These are phyloP conservation scores for Aspergillus niger DNA, from an alignment of 2,329 filamentous ascomycete species.

Conservation along the genomic window DNA sequence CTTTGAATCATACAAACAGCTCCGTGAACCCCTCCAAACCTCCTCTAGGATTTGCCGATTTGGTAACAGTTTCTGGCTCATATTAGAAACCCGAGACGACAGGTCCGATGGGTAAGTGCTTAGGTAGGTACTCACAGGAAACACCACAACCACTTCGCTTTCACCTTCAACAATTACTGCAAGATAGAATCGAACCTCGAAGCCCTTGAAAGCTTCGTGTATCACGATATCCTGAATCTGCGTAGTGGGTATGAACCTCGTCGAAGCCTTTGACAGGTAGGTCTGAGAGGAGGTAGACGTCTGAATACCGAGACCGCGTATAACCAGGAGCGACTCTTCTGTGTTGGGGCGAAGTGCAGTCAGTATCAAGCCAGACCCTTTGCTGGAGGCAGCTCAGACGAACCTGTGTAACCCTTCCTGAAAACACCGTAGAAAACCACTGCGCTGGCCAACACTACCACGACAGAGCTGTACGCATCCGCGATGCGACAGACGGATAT, in stretches of 20 bases:
- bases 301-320: slow-evolving; percentile 88
- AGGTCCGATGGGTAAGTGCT: background rate
- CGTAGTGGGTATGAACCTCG: slow-evolving; percentile 84
- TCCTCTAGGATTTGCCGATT: slow-evolving; percentile 73
- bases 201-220: slow-evolving; percentile 90
- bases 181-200: slow-evolving; percentile 87
- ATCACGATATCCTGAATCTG: slow-evolving; percentile 92
- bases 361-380: background rate
- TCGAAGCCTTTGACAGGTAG: slow-evolving; percentile 64
- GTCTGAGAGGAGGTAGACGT: slow-evolving; percentile 71
- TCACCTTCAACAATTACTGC: slow-evolving; percentile 89
- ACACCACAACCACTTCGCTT: slow-evolving; percentile 88
- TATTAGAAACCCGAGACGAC: slow-evolving; percentile 5
- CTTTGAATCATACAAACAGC: slow-evolving; percentile 75
- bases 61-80: slow-evolving; percentile 65
- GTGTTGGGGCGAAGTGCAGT: slow-evolving; percentile 45
- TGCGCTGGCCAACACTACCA: slow-evolving; percentile 42
- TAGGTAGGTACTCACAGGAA: slow-evolving; percentile 61
- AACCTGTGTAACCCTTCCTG: slow-evolving; percentile 55
- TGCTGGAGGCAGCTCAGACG: slow-evolving; percentile 12
- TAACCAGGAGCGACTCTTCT: slow-evolving; percentile 83
- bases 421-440: slow-evolving; percentile 49
- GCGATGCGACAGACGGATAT: slow-evolving; percentile 37
- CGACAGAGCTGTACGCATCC: slow-evolving; percentile 45
- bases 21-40: slow-evolving; percentile 84